phyloP scores from a whole-genome alignment of 2,329 filamentous ascomycete species.

The Aureobasidium vineae region DNA sequence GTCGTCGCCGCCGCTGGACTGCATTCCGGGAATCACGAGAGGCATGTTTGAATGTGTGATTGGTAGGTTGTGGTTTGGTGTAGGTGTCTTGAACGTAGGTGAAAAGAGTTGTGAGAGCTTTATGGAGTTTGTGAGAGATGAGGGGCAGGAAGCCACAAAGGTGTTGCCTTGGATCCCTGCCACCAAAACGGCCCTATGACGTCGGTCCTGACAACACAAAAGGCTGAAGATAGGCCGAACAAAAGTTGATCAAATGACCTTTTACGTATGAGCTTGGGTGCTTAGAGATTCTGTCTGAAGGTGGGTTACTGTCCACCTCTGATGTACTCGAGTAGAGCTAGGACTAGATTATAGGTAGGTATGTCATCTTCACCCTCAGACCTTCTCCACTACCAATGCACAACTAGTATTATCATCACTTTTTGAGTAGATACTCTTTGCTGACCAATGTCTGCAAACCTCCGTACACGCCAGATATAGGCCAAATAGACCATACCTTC shows the following conservation, averaged over 20 bases:
- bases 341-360: background rate
- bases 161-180: conserved; percentile 25
- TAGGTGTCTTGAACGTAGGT: background rate
- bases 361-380: background rate
- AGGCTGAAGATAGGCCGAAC: conserved; percentile 1
- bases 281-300: background rate
- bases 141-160: conserved; percentile 21
- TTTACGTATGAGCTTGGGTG: background rate
- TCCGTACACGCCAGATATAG: conserved; percentile 16
- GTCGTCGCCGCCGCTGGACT: conserved; percentile 43
- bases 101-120: background rate
- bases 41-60: conserved; percentile 42
- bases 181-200: conserved; percentile 23
- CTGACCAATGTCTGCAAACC: conserved; percentile 14
- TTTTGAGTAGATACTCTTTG: conserved; percentile 19
- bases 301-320: background rate
- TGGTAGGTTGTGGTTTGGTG: background rate
- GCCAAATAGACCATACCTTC: conserved; percentile 11
- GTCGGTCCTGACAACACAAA: conserved; percentile 13
- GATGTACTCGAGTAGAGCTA: background rate
- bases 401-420: background rate
- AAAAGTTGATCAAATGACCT: conserved; percentile 14
- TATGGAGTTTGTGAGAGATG: background rate
- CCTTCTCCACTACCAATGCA: background rate
- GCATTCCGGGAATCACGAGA: conserved; percentile 52